Evolutionary conservation across 768 basidiomycete genomes (phyloP), one percentile per base, ranked within the genome.

Genomic region (Psilocybe cubensis): DNA sequence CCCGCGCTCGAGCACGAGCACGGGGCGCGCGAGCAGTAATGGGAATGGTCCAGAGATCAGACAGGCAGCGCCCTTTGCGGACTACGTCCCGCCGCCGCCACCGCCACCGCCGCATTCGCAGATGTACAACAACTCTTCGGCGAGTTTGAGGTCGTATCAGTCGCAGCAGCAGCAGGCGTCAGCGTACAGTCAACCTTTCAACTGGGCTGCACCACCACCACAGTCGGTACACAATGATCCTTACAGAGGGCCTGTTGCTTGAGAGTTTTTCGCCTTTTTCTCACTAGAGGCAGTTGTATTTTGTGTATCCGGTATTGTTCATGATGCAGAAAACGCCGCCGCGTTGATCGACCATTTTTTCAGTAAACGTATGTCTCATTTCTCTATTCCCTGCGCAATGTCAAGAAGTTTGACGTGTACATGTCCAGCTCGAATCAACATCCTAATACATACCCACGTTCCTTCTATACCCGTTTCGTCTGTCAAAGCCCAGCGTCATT

Each of bases 1-100:
- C 59, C 50, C 42, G 3, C 65, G 63, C 51, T 57, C 60, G 21
- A 72, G 72, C 61, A 63, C 58, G 35, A 72, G 71, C 61, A 65
- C 63, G 5, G 71, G 69, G 9, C 56, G 63, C 46, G 69, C 66
- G 25, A 63, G 60, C 51, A 61, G n/a, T n/a, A n/a, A n/a, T n/a
- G n/a, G n/a, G n/a, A n/a, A 63, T 43, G 57, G 46, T 9, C 64
- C 47, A 23, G 59, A 59, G 46, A 49, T 63, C 43, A 50, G 27
- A 25, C 50, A 56, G 14, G 47, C 58, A 21, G 45, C 59, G 2
- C 55, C 66, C 10, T 46, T 62, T 43, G 51, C 52, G 20, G 64
- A 70, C 50, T 69, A 68, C 58, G 64, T 63, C 27, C 58, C 70
- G 20, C 57, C 55, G 1, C 46, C 50, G 31, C 56, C 56, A 3